Percentiles rank a stretch among this genome's conserved stretches.
phyloP scores from a whole-genome alignment of 129 eudicot species.

The Heracleum sosnowskyi region DNA sequence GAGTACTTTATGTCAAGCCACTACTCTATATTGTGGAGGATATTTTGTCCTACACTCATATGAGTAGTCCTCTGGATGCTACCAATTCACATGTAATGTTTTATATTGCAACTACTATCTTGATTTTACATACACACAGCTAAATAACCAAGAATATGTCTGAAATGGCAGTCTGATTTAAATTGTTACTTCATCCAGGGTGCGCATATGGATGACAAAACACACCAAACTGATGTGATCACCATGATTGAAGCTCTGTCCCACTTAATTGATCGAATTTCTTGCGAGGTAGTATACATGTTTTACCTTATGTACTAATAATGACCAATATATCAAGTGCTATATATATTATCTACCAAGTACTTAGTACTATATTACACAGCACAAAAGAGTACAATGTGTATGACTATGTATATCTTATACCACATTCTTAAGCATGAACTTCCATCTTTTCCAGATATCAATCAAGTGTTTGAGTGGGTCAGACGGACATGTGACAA shows the following conservation, averaged over 20 bases:
- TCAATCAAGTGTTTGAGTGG: slow-evolving; percentile 42
- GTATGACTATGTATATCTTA: not conserved
- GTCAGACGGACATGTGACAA: slow-evolving; percentile 48
- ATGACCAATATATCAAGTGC: not conserved
- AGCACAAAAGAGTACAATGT: not conserved
- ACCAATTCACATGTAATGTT: slow-evolving; percentile 16
- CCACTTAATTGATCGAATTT: slow-evolving; percentile 41
- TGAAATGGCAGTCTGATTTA: not conserved
- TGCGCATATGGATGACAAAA: slow-evolving; percentile 16
- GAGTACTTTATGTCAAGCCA: slow-evolving; percentile 51
- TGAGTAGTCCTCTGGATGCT: slow-evolving; percentile 20
- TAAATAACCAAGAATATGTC: not conserved
- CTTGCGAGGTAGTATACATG: slow-evolving; percentile 42
- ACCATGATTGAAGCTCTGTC: slow-evolving; percentile 33
- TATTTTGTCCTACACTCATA: slow-evolving; percentile 35
- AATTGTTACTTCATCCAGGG: not conserved
- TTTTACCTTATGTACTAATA: not conserved
- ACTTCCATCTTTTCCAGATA: slow-evolving; percentile 29
- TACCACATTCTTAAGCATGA: not conserved
- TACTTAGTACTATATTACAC: not conserved
- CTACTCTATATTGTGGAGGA: slow-evolving; percentile 50
- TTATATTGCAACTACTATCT: not conserved
- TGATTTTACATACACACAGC: not conserved
- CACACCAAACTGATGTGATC: slow-evolving; percentile 23
- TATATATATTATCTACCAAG: not conserved